These are phyloP conservation scores for Ceratocystis diversiconidia DNA, from an alignment of 2,329 filamentous ascomycete genomes.

Conservation along the genomic window DNA sequence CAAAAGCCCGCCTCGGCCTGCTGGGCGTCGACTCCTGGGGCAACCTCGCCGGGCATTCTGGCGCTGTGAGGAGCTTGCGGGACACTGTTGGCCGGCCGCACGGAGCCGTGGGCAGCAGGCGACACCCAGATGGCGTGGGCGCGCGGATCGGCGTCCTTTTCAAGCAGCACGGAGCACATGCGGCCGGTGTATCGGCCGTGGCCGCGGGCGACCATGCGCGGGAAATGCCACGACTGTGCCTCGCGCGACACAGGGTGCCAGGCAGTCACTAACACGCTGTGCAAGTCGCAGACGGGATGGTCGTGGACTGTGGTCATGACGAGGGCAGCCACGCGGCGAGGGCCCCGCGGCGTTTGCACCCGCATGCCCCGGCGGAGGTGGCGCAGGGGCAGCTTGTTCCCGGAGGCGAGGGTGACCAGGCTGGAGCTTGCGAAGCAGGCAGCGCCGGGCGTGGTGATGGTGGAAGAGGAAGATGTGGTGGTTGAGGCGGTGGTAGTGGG, in stretches of 20 bases:
- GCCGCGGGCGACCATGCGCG: constrained; percentile 26
- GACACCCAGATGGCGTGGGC: constrained; percentile 34
- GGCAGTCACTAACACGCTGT: constrained; percentile 37
- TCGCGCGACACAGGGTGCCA: constrained; percentile 42
- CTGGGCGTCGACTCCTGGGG: neutral
- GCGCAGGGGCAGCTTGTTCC: constrained; percentile 28
- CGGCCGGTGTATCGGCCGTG: constrained; percentile 33
- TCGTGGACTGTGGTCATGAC: constrained; percentile 34
- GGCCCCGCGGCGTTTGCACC: constrained; percentile 38
- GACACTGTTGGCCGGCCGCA: neutral
- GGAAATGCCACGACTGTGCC: constrained; percentile 34
- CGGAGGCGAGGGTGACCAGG: constrained; percentile 32
- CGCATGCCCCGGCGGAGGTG: constrained; percentile 32
- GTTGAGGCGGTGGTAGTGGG: neutral
- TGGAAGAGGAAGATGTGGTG: constrained; percentile 25
- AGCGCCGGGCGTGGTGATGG: constrained; percentile 19
- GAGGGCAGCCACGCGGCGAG: constrained; percentile 35
- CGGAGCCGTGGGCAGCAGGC: neutral
- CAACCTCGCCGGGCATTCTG: neutral
- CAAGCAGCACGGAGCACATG: constrained; percentile 44
- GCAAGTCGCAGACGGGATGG: constrained; percentile 33
- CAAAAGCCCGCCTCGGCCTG: constrained; percentile 25
- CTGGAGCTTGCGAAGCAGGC: constrained; percentile 42
- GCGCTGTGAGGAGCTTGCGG: neutral
- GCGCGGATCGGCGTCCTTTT: constrained; percentile 30